Evolutionary conservation across 805 yeast genomes (phyloP).

Genomic region (Dipodascus albidus): DNA sequence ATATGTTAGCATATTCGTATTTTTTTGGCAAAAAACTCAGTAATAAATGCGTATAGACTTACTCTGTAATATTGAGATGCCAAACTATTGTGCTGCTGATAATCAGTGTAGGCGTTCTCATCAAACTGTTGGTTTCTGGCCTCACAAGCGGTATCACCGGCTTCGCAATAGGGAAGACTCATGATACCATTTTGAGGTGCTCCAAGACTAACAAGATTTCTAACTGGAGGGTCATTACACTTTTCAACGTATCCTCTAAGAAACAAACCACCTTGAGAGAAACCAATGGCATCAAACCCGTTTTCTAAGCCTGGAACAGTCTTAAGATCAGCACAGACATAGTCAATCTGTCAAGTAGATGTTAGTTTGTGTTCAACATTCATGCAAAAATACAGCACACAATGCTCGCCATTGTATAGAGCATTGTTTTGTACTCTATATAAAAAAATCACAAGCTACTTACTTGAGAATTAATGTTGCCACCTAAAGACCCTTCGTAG

Average conservation of each 20-base stretch:
- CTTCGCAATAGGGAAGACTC: conserved; percentile 52
- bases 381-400: neutral
- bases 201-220: conserved; percentile 59
- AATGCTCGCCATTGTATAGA: no score
- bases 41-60: no score
- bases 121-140: conserved; percentile 42
- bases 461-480: conserved; percentile 46
- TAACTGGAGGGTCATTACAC: conserved; percentile 35
- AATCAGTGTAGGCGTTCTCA: conserved; percentile 46
- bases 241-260: conserved; percentile 54
- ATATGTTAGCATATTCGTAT: neutral
- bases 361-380: neutral
- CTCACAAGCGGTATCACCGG: conserved; percentile 48
- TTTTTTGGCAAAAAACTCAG: no score
- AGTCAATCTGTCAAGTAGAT: neutral
- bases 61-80: conserved; percentile 72
- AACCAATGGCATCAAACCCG: conserved; percentile 68
- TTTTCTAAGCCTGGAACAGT: conserved; percentile 32
- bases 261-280: conserved; percentile 78
- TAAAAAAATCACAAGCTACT: conserved; percentile 15
- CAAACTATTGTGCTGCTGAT: conserved; percentile 44
- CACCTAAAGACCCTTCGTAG: conserved; percentile 43
- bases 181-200: conserved; percentile 71
- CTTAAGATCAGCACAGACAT: conserved; percentile 44
- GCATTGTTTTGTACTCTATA: neutral